Conservation (phyloP, 2,329 filamentous ascomycete genomes). For the Mollisiaceae sp. region DNA sequence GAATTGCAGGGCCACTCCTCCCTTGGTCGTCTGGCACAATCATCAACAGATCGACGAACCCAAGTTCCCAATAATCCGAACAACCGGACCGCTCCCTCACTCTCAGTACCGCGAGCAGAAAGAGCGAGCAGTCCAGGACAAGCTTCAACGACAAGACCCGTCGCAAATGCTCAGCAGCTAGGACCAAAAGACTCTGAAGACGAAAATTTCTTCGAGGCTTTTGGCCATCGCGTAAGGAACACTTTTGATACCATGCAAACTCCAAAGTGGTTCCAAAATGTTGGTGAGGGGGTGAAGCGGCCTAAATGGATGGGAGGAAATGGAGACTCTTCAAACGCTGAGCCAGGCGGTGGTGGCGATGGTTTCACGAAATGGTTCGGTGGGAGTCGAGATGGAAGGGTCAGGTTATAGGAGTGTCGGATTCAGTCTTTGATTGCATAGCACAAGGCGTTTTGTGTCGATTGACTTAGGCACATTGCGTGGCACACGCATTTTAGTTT, state of each 20-base stretch:
- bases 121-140: constrained; percentile 40
- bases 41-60: constrained; percentile 26
- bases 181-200: constrained; percentile 63
- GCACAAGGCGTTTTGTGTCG: constrained; percentile 38
- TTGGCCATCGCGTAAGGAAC: constrained; percentile 87
- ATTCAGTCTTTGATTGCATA: constrained; percentile 33
- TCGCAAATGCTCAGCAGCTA: constrained; percentile 40
- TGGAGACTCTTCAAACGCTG: constrained; percentile 45
- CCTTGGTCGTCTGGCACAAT: constrained; percentile 50
- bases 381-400: constrained; percentile 48
- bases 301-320: constrained; percentile 81
- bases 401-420: constrained; percentile 37
- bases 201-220: constrained; percentile 81
- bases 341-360: constrained; percentile 42
- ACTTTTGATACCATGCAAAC: constrained; percentile 84
- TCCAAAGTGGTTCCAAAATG: constrained; percentile 81
- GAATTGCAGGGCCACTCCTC: constrained; percentile 73
- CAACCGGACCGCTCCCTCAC: constrained; percentile 34
- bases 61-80: constrained; percentile 39
- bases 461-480: constrained; percentile 26
- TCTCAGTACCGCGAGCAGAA: constrained; percentile 39
- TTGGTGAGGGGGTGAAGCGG: constrained; percentile 71
- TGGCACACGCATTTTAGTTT: constrained; percentile 13
- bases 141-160: constrained; percentile 39
- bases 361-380: constrained; percentile 65